Evolutionary conservation across 129 eudicot genomes (phyloP).

Genomic region (Centrapalus pauciflorus): DNA sequence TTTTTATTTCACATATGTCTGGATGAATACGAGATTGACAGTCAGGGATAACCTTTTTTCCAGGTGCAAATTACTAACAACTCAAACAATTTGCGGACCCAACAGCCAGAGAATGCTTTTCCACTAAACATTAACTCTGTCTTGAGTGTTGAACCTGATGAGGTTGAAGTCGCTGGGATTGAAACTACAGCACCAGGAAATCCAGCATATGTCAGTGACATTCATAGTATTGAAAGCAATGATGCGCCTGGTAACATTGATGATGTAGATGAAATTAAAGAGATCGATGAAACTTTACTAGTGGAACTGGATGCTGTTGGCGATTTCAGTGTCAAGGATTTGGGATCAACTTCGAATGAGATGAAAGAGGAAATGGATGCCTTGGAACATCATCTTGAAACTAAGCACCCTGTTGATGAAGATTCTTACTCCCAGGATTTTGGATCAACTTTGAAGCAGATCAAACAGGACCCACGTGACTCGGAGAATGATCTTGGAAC

Average conservation of each 20-base stretch:
- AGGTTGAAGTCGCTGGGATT: slow-evolving; percentile 20
- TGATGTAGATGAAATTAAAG: slow-evolving; percentile 47
- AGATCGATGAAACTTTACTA: slow-evolving; percentile 60
- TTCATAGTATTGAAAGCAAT: slow-evolving; percentile 15
- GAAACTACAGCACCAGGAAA: slow-evolving; percentile 31
- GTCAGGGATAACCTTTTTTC: slow-evolving; percentile 19
- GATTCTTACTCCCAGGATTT: background rate
- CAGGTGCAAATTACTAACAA: slow-evolving; percentile 25
- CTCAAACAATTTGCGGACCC: slow-evolving; percentile 21
- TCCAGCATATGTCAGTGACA: slow-evolving; percentile 17
- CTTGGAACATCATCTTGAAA: slow-evolving; percentile 6
- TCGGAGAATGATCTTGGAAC: background rate
- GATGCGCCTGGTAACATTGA: slow-evolving; percentile 32
- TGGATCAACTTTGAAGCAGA: background rate
- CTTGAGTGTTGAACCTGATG: slow-evolving; percentile 14
- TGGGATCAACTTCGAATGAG: slow-evolving; percentile 31
- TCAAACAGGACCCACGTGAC: background rate
- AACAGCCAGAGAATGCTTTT: slow-evolving; percentile 18
- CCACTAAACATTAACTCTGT: slow-evolving; percentile 13
- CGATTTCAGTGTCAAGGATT: slow-evolving; percentile 46
- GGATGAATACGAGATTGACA: slow-evolving; percentile 8
- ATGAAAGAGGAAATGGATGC: slow-evolving; percentile 18
- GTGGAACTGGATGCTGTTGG: slow-evolving; percentile 73
- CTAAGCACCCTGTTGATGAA: background rate
- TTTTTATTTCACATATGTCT: background rate